These are phyloP conservation scores for Elaeagnus macrophylla DNA, from an alignment of 306 rosid species.

Conservation along the genomic window DNA sequence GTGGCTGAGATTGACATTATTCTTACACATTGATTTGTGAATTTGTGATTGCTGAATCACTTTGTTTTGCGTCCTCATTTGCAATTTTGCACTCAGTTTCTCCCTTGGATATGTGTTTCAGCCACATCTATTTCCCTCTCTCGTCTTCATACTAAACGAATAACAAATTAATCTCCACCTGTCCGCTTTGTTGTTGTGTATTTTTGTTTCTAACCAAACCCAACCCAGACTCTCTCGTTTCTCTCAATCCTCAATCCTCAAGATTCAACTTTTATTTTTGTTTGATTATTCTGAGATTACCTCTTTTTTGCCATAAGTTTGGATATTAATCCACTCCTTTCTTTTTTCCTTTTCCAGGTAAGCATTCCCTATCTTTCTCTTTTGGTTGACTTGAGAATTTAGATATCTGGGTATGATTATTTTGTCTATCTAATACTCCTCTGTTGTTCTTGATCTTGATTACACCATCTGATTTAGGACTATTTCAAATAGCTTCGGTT, in stretches of 20 bases:
- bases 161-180: not conserved
- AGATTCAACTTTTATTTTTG: slow-evolving; percentile 14
- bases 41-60: not conserved
- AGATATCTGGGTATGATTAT: not conserved
- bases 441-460: slow-evolving; percentile 16
- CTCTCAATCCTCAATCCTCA: slow-evolving; percentile 26
- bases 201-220: slow-evolving; percentile 20
- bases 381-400: not conserved
- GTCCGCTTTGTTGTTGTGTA: slow-evolving; percentile 13
- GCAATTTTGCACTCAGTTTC: slow-evolving; percentile 4
- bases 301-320: slow-evolving; percentile 1
- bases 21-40: too few species aligned
- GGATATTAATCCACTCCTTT: not conserved
- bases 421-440: not conserved
- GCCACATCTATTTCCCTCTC: slow-evolving; percentile 20
- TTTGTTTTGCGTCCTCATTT: slow-evolving; percentile 5
- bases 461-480: slow-evolving; percentile 8
- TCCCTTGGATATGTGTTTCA: slow-evolving; percentile 11
- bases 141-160: not conserved
- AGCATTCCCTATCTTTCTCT: not conserved
- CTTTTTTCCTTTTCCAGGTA: slow-evolving; percentile 6
- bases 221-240: slow-evolving; percentile 19
- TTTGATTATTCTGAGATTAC: slow-evolving; percentile 13
- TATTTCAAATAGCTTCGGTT: not conserved
- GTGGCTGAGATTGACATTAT: too few species aligned